A percentile compares a stretch with the other conserved stretches of the same genome.
These are phyloP conservation scores for Mortierella alpina DNA, from an alignment of 192 early-diverging fungal species.

Conservation along the genomic window DNA sequence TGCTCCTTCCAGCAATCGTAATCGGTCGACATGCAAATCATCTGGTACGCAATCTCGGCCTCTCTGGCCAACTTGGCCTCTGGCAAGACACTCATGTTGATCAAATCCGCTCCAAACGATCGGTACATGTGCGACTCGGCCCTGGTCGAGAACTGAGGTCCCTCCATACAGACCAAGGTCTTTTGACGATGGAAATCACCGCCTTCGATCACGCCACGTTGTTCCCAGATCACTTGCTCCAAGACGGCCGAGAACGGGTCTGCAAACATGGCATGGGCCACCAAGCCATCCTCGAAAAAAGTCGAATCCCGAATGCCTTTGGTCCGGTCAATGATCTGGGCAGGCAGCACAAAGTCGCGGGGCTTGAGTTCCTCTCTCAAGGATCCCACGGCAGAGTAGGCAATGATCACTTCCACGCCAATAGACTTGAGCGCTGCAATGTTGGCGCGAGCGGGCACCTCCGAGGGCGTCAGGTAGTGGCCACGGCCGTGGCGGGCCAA, in stretches of 20 bases:
- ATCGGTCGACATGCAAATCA: conserved; percentile 99
- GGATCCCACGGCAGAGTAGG: conserved; percentile 97
- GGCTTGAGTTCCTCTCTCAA: conserved; percentile 94
- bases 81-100: conserved; percentile 98
- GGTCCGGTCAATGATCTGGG: conserved; percentile 97
- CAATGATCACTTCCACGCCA: conserved; percentile 92
- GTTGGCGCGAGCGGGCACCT: conserved; percentile 96
- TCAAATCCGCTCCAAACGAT: conserved; percentile 89
- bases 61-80: conserved; percentile 98
- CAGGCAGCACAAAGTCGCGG: conserved; percentile 93
- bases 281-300: conserved; percentile 93
- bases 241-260: conserved; percentile 90
- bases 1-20: conserved; percentile 92
- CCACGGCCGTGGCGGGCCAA: conserved; percentile 94
- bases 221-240: conserved; percentile 75
- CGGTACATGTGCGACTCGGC: conserved; percentile 98
- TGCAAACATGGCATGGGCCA: conserved; percentile 92
- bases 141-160: conserved; percentile 96
- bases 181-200: conserved; percentile 83
- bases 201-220: conserved; percentile 54
- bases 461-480: conserved; percentile 86
- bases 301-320: conserved; percentile 94
- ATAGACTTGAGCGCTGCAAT: conserved; percentile 97
- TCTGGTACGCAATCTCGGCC: conserved; percentile 98
- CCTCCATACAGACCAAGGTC: conserved; percentile 97